Evolutionary conservation across 2,329 filamentous ascomycete species (phyloP), one percentile per base, ranked within the genome.

Genomic region (Epichloe uncinata): DNA sequence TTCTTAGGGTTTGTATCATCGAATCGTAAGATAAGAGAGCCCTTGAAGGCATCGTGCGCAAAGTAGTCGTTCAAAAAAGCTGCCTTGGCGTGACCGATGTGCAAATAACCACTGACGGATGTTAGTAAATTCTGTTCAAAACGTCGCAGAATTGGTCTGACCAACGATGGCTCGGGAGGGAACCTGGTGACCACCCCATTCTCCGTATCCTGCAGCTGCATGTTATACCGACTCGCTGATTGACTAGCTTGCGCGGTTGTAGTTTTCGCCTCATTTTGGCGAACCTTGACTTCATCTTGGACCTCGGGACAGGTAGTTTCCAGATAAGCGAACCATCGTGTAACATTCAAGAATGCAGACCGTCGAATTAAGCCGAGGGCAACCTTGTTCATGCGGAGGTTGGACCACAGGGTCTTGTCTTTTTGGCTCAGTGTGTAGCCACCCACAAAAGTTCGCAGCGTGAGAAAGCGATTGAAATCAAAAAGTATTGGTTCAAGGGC

Each of bases 1-100:
- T 95, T 95, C 49, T 82, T 81, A 3, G 89, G 89, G 66, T 96
- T 96, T 47, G 90, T 95, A 63, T 96, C 90, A 63, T 96, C 90
- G 60, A 95, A 90, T 48, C 90, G 84, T 43, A 94, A 77, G 50
- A 91, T 80, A 55, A 96, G 72, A 56, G 82, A 90, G 57, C 89
- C 90, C 49, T 87, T 81, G 71, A 91, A 91, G 57, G 85, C 84
- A 66, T 87, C 82, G 64, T 94, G 87, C n/a, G 87, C 88, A 58
- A 95, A 95, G 73, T 90, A 95, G 66, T 95, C 87, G 69, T 89
- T 93, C 46, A 95, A 77, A 50, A 91, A 72, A 3, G 86, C 87
- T 18, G 87, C 87, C 68, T 95, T 95, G 55, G 87, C 87, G 69
- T 95, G 88, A 42, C 89, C 88, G 56, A 94, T 91, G 68, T 94